phyloP scores from a whole-genome alignment of 2,329 filamentous ascomycete species.

The Metarhizium rileyi region DNA sequence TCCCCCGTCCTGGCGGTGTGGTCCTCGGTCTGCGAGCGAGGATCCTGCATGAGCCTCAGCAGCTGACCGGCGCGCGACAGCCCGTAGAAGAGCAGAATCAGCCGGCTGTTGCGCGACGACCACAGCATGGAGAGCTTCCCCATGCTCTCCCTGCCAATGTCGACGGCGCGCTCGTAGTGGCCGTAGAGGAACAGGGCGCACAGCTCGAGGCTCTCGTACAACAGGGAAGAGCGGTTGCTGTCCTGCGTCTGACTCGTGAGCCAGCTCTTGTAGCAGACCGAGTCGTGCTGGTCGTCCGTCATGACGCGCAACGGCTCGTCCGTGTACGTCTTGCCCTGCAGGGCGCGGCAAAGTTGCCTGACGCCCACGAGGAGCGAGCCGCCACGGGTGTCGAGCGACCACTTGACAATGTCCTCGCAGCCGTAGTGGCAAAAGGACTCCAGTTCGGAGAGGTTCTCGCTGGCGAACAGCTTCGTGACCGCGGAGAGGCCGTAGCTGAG shows the following conservation, averaged over 20 bases:
- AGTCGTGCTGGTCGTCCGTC: conserved; percentile 57
- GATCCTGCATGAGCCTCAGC: conserved; percentile 39
- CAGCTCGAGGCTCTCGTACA: conserved; percentile 60
- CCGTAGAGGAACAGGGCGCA: conserved; percentile 54
- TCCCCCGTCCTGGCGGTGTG: conserved; percentile 33
- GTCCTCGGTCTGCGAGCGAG: conserved; percentile 31
- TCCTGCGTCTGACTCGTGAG: conserved; percentile 41
- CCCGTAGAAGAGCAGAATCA: conserved; percentile 51
- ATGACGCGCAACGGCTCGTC: conserved; percentile 46
- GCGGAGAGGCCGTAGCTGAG: conserved; percentile 60
- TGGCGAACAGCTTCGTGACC: conserved; percentile 58
- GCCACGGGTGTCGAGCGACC: conserved; percentile 61
- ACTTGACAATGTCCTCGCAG: conserved; percentile 65
- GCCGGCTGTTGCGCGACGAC: conserved; percentile 48
- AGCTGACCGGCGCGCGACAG: conserved; percentile 44
- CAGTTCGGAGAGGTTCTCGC: conserved; percentile 58
- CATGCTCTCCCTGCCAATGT: conserved; percentile 42
- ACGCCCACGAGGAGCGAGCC: conserved; percentile 59
- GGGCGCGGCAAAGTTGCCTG: conserved; percentile 55
- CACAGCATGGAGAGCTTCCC: conserved; percentile 41
- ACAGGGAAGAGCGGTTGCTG: conserved; percentile 52
- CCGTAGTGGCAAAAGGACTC: conserved; percentile 62
- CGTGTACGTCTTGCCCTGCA: conserved; percentile 62
- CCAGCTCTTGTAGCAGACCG: conserved; percentile 50
- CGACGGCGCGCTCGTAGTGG: conserved; percentile 49